These are phyloP conservation scores for Bretschneidera sinensis DNA, from an alignment of 345 rosid genomes.

Conservation along the genomic window DNA sequence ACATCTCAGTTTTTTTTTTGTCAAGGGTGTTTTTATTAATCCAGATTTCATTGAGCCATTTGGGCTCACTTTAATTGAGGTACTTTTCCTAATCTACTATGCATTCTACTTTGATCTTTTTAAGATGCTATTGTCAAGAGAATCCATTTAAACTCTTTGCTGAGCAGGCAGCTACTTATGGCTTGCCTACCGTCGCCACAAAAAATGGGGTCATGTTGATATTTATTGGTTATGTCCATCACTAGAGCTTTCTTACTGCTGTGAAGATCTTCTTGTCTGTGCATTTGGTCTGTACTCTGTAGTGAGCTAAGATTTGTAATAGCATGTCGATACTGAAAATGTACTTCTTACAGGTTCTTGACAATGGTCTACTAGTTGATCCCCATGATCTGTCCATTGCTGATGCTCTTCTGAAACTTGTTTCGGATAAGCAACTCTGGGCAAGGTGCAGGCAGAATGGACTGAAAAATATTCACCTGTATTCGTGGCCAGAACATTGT, in stretches of 20 bases:
- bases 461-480: conserved; percentile 56
- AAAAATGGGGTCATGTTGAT: conserved; percentile 94
- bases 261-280: conserved; percentile 3
- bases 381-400: conserved; percentile 73
- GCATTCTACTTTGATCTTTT: background rate
- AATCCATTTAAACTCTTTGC: conserved; percentile 6
- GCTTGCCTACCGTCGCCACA: conserved; percentile 86
- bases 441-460: conserved; percentile 69
- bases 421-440: conserved; percentile 76
- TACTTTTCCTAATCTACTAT: conserved; percentile 20
- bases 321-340: conserved; percentile 3
- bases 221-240: conserved; percentile 50
- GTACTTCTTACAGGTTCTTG: conserved; percentile 50
- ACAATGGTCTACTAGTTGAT: conserved; percentile 76
- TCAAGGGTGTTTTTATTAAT: conserved; percentile 85
- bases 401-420: conserved; percentile 66
- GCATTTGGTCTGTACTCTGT: conserved; percentile 7
- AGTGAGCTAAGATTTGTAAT: background rate
- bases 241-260: conserved; percentile 9
- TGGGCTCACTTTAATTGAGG: conserved; percentile 90
- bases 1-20: background rate
- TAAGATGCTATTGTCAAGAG: conserved; percentile 4
- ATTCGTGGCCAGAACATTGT: conserved; percentile 81
- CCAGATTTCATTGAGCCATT: conserved; percentile 94
- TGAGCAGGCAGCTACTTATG: conserved; percentile 81